These are phyloP conservation scores for Beauveria sp. DNA, from an alignment of 2,329 filamentous ascomycete species.

Conservation along the genomic window DNA sequence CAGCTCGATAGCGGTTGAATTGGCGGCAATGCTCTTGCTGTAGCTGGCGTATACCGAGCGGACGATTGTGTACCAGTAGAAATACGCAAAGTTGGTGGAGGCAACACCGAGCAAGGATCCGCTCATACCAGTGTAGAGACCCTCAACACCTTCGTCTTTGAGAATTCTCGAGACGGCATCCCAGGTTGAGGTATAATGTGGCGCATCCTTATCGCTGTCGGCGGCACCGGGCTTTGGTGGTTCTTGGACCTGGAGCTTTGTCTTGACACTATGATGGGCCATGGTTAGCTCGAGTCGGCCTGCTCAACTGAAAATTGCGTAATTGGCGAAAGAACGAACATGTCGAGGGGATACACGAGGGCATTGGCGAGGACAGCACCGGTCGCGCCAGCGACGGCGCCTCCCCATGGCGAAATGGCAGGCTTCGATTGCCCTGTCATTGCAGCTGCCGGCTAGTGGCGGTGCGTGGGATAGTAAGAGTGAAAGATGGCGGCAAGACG, in stretches of 20 bases:
- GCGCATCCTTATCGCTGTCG: conserved; percentile 38
- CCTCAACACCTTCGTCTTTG: conserved; percentile 67
- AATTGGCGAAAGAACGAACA: conserved; percentile 53
- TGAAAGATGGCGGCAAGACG: neutral
- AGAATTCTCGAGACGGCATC: conserved; percentile 84
- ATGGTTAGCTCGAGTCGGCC: neutral
- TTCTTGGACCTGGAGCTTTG: conserved; percentile 88
- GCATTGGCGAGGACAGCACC: conserved; percentile 94
- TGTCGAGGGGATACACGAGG: conserved; percentile 90
- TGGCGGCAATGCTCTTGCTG: conserved; percentile 42
- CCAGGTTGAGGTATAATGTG: conserved; percentile 79
- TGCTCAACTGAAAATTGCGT: neutral
- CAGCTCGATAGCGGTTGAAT: conserved; percentile 76
- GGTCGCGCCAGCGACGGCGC: conserved; percentile 83
- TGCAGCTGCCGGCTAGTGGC: conserved; percentile 1
- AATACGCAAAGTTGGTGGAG: conserved; percentile 98
- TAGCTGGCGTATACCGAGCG: conserved; percentile 69
- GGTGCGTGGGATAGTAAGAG: neutral
- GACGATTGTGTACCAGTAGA: conserved; percentile 96
- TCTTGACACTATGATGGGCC: conserved; percentile 67
- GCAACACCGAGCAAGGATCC: conserved; percentile 86
- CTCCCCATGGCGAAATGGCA: conserved; percentile 81
- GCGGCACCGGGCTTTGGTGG: conserved; percentile 45
- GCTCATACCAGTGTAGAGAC: conserved; percentile 83
- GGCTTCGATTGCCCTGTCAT: conserved; percentile 58